Evolutionary conservation across 1,284 basidiomycete genomes (phyloP).

Genomic region (Ceraceosorus guamensis): DNA sequence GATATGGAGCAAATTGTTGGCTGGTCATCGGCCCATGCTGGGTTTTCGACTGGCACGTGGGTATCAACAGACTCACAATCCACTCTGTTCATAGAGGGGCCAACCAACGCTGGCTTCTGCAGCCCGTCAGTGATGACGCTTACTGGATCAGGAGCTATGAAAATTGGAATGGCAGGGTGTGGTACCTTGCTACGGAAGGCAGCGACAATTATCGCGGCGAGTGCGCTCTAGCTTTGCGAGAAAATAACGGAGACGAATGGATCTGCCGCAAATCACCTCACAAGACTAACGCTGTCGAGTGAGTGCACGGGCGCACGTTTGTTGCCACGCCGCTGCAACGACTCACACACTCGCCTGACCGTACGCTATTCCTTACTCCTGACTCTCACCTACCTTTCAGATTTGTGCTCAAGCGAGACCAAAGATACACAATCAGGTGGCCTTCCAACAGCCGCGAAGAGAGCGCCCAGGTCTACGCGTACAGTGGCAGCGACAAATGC

Average conservation of each 20-base stretch:
- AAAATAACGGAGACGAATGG: neutral
- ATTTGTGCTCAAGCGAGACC: no score
- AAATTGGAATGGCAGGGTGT: neutral
- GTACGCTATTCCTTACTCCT: no score
- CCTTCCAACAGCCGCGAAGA: no score
- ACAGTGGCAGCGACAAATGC: no score
- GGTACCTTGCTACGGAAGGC: neutral
- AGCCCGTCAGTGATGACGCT: neutral
- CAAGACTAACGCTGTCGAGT: no score
- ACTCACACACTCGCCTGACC: no score
- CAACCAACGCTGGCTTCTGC: neutral
- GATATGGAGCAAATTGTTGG: no score
- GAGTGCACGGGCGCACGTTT: conserved; percentile 1
- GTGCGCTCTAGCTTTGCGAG: neutral
- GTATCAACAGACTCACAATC: neutral
- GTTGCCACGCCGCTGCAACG: no score
- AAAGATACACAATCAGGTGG: no score
- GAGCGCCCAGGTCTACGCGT: no score
- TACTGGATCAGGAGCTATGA: neutral
- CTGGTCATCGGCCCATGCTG: neutral
- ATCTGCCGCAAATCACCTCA: neutral
- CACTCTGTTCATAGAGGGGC: neutral
- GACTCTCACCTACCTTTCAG: no score
- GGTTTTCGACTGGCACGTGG: neutral
- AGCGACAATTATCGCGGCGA: neutral